Conservation (phyloP, 179 eudicot genomes). For the Amaranthus tricolor region DNA sequence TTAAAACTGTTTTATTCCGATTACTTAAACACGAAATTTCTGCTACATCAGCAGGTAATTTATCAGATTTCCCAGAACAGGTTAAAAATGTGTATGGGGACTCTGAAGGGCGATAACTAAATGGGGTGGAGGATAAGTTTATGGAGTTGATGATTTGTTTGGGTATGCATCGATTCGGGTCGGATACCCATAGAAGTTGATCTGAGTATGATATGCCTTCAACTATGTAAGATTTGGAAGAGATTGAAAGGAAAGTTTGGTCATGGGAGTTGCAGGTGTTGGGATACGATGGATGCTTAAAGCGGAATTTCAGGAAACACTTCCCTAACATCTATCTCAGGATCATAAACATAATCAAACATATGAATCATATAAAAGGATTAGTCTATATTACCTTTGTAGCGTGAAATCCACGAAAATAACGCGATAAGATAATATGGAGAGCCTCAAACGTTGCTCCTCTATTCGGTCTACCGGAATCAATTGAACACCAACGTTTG, state of each 20-base stretch:
- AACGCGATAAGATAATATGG: too few species aligned
- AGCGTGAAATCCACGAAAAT: too few species aligned
- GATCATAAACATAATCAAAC: too few species aligned
- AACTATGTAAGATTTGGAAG: slow-evolving; percentile 31
- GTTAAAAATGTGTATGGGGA: slow-evolving; percentile 33
- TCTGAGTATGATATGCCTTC: slow-evolving; percentile 31
- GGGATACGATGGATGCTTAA: too few species aligned
- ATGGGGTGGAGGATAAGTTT: slow-evolving; percentile 28
- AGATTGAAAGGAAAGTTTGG: slow-evolving; percentile 29
- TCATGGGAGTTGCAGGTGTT: slow-evolving; percentile 31
- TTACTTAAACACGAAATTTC: slow-evolving; percentile 42
- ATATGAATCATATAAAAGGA: too few species aligned
- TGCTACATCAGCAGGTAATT: slow-evolving; percentile 3
- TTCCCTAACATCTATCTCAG: too few species aligned
- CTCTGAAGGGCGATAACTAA: neutral
- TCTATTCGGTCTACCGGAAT: too few species aligned
- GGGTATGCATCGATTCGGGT: slow-evolving; percentile 42
- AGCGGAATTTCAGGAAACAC: too few species aligned
- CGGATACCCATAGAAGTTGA: slow-evolving; percentile 38
- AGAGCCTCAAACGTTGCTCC: too few species aligned
- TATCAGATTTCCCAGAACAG: slow-evolving; percentile 24
- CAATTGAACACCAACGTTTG: too few species aligned
- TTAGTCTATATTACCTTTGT: too few species aligned
- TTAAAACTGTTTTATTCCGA: slow-evolving; percentile 32
- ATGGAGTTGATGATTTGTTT: slow-evolving; percentile 22